Evolutionary conservation across 495 filamentous ascomycete genomes (phyloP).

Genomic region (Mycothermus thermophilus): DNA sequence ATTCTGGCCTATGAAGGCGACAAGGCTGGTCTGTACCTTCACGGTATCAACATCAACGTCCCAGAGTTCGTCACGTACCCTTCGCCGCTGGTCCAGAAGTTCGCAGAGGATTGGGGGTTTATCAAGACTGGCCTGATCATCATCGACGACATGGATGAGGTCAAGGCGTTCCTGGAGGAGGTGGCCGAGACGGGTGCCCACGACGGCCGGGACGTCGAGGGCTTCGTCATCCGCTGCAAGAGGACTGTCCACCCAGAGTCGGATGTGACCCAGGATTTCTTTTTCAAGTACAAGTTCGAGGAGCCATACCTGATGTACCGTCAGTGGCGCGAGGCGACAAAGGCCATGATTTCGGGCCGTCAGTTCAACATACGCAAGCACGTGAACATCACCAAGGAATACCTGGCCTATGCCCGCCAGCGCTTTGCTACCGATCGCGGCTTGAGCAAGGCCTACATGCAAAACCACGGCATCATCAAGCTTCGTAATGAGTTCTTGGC

Average conservation of each 20-base stretch:
- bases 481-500: constrained; percentile 76
- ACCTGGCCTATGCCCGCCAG: constrained; percentile 64
- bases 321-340: constrained; percentile 96
- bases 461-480: constrained; percentile 92
- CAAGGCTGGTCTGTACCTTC: constrained; percentile 80
- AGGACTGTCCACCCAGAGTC: constrained; percentile 26
- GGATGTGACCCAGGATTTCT: constrained; percentile 65
- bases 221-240: constrained; percentile 90
- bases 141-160: constrained; percentile 56
- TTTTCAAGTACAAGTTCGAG: constrained; percentile 99
- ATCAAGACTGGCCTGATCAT: constrained; percentile 70
- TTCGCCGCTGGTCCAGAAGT: constrained; percentile 62
- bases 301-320: constrained; percentile 97
- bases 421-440: constrained; percentile 51
- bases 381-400: constrained; percentile 77
- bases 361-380: constrained; percentile 73
- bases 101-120: constrained; percentile 90
- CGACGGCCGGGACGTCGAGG: constrained; percentile 83
- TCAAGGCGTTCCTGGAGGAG: constrained; percentile 65
- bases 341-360: constrained; percentile 66
- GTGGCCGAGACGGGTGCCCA: constrained; percentile 78
- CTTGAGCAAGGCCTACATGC: constrained; percentile 51
- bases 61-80: constrained; percentile 80
- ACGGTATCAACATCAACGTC: constrained; percentile 89
- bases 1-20: constrained; percentile 80